Conservation (phyloP, 2,329 filamentous ascomycete species). For the Fusarium pseudoanthophilum region DNA sequence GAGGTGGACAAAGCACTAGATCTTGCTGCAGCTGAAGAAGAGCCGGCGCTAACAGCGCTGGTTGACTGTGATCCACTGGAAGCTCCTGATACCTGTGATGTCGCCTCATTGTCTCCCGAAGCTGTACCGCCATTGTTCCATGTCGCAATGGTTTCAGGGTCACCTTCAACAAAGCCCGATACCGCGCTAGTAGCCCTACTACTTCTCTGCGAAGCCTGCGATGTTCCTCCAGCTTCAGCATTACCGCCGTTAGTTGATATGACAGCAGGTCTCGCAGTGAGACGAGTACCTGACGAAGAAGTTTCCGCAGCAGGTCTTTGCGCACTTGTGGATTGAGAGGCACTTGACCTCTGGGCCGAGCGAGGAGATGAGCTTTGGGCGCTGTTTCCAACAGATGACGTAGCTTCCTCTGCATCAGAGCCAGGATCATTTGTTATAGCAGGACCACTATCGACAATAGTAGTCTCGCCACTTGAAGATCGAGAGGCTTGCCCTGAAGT, state of each 20-base stretch:
- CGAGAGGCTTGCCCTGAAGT: not conserved
- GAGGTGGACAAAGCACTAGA: not conserved
- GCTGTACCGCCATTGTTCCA: accelerated
- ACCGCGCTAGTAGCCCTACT: not conserved
- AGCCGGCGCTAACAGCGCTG: accelerated
- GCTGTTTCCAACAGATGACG: accelerated
- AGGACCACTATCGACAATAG: not conserved
- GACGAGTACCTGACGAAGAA: not conserved
- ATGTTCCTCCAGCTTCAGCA: not conserved
- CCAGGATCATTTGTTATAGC: not conserved
- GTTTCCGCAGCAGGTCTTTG: not conserved
- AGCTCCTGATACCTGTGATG: not conserved
- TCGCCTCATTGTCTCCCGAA: not conserved
- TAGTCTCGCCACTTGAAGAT: not conserved
- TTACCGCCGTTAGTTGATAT: accelerated
- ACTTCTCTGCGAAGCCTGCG: not conserved
- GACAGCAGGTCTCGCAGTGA: not conserved
- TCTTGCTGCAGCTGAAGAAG: not conserved
- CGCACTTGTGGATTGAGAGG: not conserved
- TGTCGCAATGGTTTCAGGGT: not conserved
- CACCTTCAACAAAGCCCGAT: not conserved
- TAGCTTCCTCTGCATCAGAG: not conserved
- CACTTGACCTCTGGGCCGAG: accelerated
- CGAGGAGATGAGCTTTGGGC: not conserved
- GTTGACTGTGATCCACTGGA: not conserved